phyloP scores from a whole-genome alignment of 257 asterid genomes.

The Nyctanthes arbortristis region DNA sequence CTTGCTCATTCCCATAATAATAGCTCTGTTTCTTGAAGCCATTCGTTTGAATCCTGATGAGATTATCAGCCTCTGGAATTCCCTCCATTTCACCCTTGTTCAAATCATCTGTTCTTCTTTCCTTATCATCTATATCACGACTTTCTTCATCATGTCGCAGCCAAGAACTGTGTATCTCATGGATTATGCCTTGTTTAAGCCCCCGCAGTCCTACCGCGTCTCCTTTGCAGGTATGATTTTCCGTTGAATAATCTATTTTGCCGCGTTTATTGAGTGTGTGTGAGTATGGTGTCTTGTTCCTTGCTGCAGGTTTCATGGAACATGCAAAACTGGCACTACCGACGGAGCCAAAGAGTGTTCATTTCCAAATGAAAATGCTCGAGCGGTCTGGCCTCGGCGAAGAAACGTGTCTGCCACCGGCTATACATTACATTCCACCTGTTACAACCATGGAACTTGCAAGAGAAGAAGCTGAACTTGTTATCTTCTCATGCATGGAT shows the following conservation, averaged over 20 bases:
- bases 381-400: slow-evolving; percentile 67
- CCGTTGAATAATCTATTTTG: not conserved
- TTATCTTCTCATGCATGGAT: slow-evolving; percentile 56
- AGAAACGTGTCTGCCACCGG: slow-evolving; percentile 56
- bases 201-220: slow-evolving; percentile 44
- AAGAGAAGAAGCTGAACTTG: slow-evolving; percentile 51
- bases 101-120: slow-evolving; percentile 27
- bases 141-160: slow-evolving; percentile 40
- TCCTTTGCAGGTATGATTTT: slow-evolving; percentile 38
- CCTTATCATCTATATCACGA: slow-evolving; percentile 26
- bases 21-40: slow-evolving; percentile 27
- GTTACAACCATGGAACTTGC: slow-evolving; percentile 31
- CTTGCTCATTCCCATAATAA: slow-evolving; percentile 32
- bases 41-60: slow-evolving; percentile 28
- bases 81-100: slow-evolving; percentile 31
- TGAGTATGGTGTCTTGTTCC: not conserved
- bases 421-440: slow-evolving; percentile 55
- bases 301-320: slow-evolving; percentile 35
- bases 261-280: not conserved
- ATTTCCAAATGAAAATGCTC: slow-evolving; percentile 56
- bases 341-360: slow-evolving; percentile 45
- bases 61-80: slow-evolving; percentile 15
- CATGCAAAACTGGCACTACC: slow-evolving; percentile 31
- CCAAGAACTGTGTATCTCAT: slow-evolving; percentile 51
- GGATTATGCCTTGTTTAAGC: slow-evolving; percentile 58